A percentile compares a stretch with the other conserved stretches of the same genome.
Evolutionary conservation across 345 rosid species (phyloP).

Genomic region (Erysimum cheiranthoides): DNA sequence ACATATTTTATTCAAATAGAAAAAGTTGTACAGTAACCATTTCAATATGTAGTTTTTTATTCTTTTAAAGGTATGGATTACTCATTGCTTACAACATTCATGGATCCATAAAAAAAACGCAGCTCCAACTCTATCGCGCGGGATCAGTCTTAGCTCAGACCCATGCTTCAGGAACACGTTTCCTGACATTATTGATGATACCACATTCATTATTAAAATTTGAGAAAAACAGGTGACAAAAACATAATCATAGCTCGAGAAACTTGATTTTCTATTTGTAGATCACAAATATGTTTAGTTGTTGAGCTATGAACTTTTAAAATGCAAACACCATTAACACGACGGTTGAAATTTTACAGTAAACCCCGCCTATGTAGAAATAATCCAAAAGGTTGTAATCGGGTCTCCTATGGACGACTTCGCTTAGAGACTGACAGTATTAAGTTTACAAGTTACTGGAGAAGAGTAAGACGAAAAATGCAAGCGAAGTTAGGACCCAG

Average conservation of each 20-base stretch:
- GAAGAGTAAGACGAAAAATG: not conserved
- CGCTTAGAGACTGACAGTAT: not conserved
- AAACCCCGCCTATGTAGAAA: not conserved
- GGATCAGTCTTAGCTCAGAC: slow-evolving; percentile 90
- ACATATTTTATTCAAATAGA: slow-evolving; percentile 29
- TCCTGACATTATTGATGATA: slow-evolving; percentile 53
- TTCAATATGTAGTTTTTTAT: not conserved
- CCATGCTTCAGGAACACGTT: slow-evolving; percentile 98
- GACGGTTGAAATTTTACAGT: not conserved
- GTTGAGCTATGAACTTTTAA: not conserved
- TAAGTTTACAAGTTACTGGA: not conserved
- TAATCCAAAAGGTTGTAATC: not conserved
- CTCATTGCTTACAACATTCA: slow-evolving; percentile 10
- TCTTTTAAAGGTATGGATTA: not conserved
- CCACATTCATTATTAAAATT: not conserved
- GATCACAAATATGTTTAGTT: not conserved
- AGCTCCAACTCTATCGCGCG: slow-evolving; percentile 95
- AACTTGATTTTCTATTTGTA: not conserved
- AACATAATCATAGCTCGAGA: not conserved
- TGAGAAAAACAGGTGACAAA: not conserved
- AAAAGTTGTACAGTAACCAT: slow-evolving; percentile 15
- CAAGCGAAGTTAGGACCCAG: not conserved
- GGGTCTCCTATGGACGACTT: not conserved
- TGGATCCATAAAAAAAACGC: slow-evolving; percentile 25
- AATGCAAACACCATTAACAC: not conserved